Evolutionary conservation across 202 grass and related monocot species (phyloP).

Genomic region (Eragrostis tef): DNA sequence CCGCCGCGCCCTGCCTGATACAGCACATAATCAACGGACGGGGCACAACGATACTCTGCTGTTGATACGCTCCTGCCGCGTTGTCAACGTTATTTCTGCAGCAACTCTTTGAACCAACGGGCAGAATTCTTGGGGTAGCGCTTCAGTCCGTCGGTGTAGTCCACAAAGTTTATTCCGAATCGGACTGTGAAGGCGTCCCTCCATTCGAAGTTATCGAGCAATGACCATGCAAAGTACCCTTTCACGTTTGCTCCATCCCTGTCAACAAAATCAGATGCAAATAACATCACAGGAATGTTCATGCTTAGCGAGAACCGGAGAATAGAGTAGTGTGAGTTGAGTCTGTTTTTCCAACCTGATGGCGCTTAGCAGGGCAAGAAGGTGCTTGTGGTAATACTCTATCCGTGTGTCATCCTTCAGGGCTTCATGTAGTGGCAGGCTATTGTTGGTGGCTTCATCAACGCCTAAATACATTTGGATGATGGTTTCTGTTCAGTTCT

Average conservation of each 20-base stretch:
- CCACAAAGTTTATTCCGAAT: constrained; percentile 68
- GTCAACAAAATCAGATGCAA: neutral
- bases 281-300: no score
- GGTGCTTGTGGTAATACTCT: constrained; percentile 54
- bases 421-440: constrained; percentile 52
- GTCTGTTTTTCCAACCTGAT: constrained; percentile 57
- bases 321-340: no score
- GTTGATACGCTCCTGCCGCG: neutral
- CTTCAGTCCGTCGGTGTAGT: constrained; percentile 55
- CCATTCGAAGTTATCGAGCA: constrained; percentile 83
- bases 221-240: constrained; percentile 79
- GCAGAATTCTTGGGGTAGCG: constrained; percentile 62
- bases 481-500: no score
- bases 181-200: constrained; percentile 52
- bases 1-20: no score
- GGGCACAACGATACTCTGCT: no score
- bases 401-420: constrained; percentile 61
- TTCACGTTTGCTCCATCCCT: constrained; percentile 69
- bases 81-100: constrained; percentile 32
- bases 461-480: constrained; percentile 43
- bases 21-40: no score
- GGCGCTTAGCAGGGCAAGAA: constrained; percentile 42
- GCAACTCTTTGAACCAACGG: constrained; percentile 64
- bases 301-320: no score
- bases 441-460: constrained; percentile 58